A percentile compares a stretch with the other conserved stretches of the same genome.
Conservation (phyloP, 2,329 filamentous ascomycete genomes). For the Aspergillus vadensis region DNA sequence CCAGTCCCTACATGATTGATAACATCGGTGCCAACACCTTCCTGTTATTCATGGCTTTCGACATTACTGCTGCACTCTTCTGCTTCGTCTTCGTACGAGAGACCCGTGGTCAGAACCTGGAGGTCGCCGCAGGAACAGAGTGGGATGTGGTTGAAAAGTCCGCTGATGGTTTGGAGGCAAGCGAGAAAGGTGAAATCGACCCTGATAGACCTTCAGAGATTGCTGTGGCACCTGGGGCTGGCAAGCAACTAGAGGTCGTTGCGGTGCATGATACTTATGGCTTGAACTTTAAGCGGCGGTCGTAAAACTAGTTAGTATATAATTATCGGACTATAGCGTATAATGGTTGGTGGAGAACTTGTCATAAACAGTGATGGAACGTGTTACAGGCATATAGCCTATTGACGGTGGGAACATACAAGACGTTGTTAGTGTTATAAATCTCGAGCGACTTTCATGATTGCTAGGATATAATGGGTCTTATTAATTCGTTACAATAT, state of each 20-base stretch:
- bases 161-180: not conserved
- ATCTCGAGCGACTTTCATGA: too few relatives aligned
- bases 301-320: not conserved
- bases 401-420: too few relatives aligned
- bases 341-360: too few relatives aligned
- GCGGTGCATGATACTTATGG: not conserved
- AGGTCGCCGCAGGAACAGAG: conserved; percentile 23
- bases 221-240: not conserved
- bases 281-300: not conserved
- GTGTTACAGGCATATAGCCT: too few relatives aligned
- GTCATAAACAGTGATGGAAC: too few relatives aligned
- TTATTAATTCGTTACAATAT: too few relatives aligned
- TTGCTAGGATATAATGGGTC: too few relatives aligned
- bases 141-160: not conserved
- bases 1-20: conserved; percentile 45
- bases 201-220: not conserved
- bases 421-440: too few relatives aligned
- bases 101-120: conserved; percentile 41
- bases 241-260: not conserved
- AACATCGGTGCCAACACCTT: conserved; percentile 44
- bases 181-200: not conserved
- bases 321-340: not conserved
- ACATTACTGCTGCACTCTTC: conserved; percentile 36
- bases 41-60: conserved; percentile 44
- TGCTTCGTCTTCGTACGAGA: conserved; percentile 45